Evolutionary conservation across 306 rosid species (phyloP).

Genomic region (Echinosophora koreensis): DNA sequence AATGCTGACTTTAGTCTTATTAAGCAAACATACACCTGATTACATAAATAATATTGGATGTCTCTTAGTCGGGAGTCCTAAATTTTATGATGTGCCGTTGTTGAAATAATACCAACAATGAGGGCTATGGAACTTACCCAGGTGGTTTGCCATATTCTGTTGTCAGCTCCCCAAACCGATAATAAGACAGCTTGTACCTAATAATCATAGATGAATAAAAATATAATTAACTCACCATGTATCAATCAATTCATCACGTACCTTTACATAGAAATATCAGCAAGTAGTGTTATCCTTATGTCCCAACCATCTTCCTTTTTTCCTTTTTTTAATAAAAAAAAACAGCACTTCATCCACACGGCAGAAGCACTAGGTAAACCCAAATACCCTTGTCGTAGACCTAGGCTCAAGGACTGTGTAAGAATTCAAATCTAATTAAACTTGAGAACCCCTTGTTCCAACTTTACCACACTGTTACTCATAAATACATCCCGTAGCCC

Average conservation of each 20-base stretch:
- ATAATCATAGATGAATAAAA: slow-evolving; percentile 39
- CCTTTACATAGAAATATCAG: slow-evolving; percentile 9
- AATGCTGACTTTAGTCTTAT: background rate
- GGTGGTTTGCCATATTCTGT: slow-evolving; percentile 99
- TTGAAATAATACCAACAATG: slow-evolving; percentile 28
- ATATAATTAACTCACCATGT: slow-evolving; percentile 27
- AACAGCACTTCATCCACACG: background rate
- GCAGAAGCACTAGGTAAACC: slow-evolving; percentile 20
- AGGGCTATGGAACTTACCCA: slow-evolving; percentile 67
- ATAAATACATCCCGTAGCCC: background rate
- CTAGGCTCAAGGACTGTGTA: slow-evolving; percentile 13
- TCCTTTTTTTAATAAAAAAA: background rate
- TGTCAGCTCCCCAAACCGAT: slow-evolving; percentile 96
- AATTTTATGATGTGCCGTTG: background rate
- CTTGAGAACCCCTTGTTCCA: background rate
- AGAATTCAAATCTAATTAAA: slow-evolving; percentile 25
- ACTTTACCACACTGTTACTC: background rate
- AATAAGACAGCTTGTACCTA: slow-evolving; percentile 95
- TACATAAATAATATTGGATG: background rate
- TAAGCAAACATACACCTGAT: background rate
- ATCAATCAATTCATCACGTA: slow-evolving; percentile 5
- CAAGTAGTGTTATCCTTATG: background rate
- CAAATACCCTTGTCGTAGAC: background rate
- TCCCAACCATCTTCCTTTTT: background rate
- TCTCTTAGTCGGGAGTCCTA: slow-evolving; percentile 25